Percentiles rank a stretch among this genome's conserved stretches.
phyloP scores from a whole-genome alignment of 2,329 filamentous ascomycete species.

The Ascochyta viciae-villosae region DNA sequence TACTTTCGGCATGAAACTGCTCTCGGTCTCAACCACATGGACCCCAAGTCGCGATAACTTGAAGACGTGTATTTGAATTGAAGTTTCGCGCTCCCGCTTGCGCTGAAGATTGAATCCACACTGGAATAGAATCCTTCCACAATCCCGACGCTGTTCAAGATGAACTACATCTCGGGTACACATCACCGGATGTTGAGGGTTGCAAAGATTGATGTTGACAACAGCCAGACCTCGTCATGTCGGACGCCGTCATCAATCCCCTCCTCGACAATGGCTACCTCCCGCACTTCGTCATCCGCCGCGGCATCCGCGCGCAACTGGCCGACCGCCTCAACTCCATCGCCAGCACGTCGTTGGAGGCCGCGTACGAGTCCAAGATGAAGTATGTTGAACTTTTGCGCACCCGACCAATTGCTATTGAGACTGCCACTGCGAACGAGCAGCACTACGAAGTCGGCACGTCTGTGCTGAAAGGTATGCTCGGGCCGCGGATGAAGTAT shows the following conservation, averaged over 20 bases:
- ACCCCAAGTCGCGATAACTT: conserved; percentile 18
- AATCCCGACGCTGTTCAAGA: conserved; percentile 17
- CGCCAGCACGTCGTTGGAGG: conserved; percentile 59
- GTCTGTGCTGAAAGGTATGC: conserved; percentile 65
- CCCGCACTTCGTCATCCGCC: conserved; percentile 67
- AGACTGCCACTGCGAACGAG: conserved; percentile 69
- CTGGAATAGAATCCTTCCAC: background rate
- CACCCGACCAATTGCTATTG: conserved; percentile 70
- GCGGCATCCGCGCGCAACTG: conserved; percentile 72
- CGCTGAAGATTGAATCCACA: background rate
- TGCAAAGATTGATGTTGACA: background rate
- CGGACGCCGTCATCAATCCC: conserved; percentile 38
- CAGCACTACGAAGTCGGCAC: conserved; percentile 79
- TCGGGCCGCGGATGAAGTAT: conserved; percentile 77
- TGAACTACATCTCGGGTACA: conserved; percentile 46
- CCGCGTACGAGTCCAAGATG: conserved; percentile 67
- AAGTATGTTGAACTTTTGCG: conserved; percentile 67
- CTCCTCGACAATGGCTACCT: conserved; percentile 71
- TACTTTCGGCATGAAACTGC: conserved; percentile 18
- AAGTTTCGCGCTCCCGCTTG: background rate
- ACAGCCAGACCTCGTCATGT: conserved; percentile 32
- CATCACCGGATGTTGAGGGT: background rate
- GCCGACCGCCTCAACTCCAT: conserved; percentile 66
- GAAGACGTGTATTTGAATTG: background rate
- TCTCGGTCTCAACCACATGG: conserved; percentile 10